Percentiles rank a stretch among this genome's conserved stretches.
Evolutionary conservation across 345 rosid species (phyloP).

Genomic region (Capsella bursapastoris): DNA sequence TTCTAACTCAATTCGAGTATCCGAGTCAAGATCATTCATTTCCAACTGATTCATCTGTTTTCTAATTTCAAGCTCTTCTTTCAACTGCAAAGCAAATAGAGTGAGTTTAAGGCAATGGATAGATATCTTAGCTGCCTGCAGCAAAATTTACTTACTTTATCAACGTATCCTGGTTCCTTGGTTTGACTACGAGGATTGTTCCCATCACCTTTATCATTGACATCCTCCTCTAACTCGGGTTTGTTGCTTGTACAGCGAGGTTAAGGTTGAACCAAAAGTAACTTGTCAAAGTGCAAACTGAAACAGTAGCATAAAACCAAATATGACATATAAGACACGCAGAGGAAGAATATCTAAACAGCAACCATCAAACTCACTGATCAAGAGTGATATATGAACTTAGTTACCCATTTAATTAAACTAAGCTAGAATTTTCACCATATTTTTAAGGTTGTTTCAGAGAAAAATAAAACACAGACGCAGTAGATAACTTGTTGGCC

Average conservation of each 20-base stretch:
- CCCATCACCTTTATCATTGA: conserved; percentile 53
- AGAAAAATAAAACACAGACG: conserved; percentile 14
- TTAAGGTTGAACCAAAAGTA: conserved; percentile 57
- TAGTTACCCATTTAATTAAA: background rate
- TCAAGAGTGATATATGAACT: conserved; percentile 12
- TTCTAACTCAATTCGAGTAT: conserved; percentile 77
- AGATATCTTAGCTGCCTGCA: conserved; percentile 13
- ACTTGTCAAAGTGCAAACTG: conserved; percentile 25
- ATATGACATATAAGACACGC: conserved; percentile 23
- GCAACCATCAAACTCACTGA: conserved; percentile 25
- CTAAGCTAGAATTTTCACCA: background rate
- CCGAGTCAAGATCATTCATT: conserved; percentile 81
- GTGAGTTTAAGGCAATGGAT: conserved; percentile 38
- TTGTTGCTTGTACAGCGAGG: conserved; percentile 58
- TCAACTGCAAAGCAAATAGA: conserved; percentile 61
- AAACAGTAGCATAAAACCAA: conserved; percentile 18
- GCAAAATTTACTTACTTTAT: conserved; percentile 61
- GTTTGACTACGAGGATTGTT: conserved; percentile 54
- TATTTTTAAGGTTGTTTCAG: conserved; percentile 23
- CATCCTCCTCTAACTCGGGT: conserved; percentile 68
- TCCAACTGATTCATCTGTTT: conserved; percentile 82
- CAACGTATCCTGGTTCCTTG: conserved; percentile 66
- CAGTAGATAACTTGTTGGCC: conserved; percentile 5
- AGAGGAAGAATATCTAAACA: conserved; percentile 7
- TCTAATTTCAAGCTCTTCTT: conserved; percentile 78